phyloP scores from a whole-genome alignment of 2,329 filamentous ascomycete genomes.

The Aspergillus ochraceoroseus region DNA sequence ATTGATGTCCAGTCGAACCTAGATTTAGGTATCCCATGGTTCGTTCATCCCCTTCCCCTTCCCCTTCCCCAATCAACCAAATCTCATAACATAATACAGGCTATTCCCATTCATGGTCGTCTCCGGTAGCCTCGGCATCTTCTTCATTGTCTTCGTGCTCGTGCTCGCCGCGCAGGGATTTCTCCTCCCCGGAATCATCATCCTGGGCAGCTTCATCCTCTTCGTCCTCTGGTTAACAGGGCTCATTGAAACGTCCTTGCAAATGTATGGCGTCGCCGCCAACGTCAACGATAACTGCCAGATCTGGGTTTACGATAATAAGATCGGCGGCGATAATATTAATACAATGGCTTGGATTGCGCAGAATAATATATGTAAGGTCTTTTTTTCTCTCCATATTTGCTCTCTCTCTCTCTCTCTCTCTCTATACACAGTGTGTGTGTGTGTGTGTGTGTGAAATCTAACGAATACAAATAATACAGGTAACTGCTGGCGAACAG shows the following conservation, averaged over 20 bases:
- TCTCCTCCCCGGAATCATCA: constrained; percentile 55
- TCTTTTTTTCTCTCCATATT: constrained; percentile 16
- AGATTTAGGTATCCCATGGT: constrained; percentile 57
- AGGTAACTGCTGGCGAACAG: constrained; percentile 60
- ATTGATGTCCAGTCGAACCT: constrained; percentile 55
- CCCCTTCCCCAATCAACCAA: not conserved
- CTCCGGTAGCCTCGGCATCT: constrained; percentile 52
- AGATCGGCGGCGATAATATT: constrained; percentile 46
- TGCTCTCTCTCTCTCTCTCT: constrained; percentile 1
- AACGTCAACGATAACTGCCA: constrained; percentile 58
- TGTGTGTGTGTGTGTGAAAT: no score
- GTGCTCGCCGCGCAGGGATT: constrained; percentile 53
- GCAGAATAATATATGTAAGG: constrained; percentile 59
- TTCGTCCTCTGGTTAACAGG: constrained; percentile 59
- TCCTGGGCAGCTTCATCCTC: constrained; percentile 58
- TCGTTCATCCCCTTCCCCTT: constrained; percentile 21
- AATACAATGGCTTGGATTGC: constrained; percentile 59
- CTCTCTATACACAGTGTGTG: no score
- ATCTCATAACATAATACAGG: no score
- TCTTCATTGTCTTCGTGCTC: constrained; percentile 57
- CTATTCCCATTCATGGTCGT: constrained; percentile 61
- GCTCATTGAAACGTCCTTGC: constrained; percentile 59
- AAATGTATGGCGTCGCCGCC: constrained; percentile 54
- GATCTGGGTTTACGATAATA: constrained; percentile 50
- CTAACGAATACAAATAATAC: not conserved